Conservation (phyloP, 2,329 filamentous ascomycete species). For the Hypoxylon sp. region DNA sequence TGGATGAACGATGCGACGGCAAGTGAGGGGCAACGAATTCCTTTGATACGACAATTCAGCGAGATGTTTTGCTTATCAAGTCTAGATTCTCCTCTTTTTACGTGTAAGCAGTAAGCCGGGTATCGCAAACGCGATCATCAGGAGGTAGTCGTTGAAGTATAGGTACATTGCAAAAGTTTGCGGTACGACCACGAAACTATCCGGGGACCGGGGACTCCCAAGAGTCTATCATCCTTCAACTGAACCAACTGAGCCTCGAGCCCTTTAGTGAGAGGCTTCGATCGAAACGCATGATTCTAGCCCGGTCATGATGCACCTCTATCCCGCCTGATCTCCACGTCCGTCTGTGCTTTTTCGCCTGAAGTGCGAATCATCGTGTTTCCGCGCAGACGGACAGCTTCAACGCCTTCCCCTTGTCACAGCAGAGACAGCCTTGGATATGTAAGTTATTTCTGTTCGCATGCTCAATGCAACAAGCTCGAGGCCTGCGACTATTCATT, state of each 20-base stretch:
- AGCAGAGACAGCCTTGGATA: slow-evolving; percentile 8
- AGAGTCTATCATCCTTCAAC: slow-evolving; percentile 34
- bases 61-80: slow-evolving; percentile 14
- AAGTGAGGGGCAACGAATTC: slow-evolving; percentile 26
- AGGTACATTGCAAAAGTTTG: slow-evolving; percentile 40
- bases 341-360: slow-evolving; percentile 31
- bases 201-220: slow-evolving; percentile 19
- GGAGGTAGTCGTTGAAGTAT: slow-evolving; percentile 34
- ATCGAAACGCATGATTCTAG: slow-evolving; percentile 40
- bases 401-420: slow-evolving; percentile 3
- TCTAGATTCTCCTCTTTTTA: slow-evolving; percentile 22
- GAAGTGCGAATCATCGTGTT: slow-evolving; percentile 28
- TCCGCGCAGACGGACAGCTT: slow-evolving; percentile 22
- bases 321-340: slow-evolving; percentile 40
- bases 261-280: slow-evolving; percentile 20
- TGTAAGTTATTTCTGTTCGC: slow-evolving; percentile 25
- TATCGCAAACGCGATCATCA: slow-evolving; percentile 31
- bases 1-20: slow-evolving; percentile 30
- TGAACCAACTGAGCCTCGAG: slow-evolving; percentile 26
- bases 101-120: slow-evolving; percentile 18
- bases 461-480: slow-evolving; percentile 18
- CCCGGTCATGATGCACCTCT: slow-evolving; percentile 32
- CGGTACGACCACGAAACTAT: slow-evolving; percentile 30
- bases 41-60: slow-evolving; percentile 29
- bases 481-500: slow-evolving; percentile 26